Percentiles rank a stretch among this genome's conserved stretches.
Conservation (phyloP, 257 asterid species). For the Haberlea rhodopensis region DNA sequence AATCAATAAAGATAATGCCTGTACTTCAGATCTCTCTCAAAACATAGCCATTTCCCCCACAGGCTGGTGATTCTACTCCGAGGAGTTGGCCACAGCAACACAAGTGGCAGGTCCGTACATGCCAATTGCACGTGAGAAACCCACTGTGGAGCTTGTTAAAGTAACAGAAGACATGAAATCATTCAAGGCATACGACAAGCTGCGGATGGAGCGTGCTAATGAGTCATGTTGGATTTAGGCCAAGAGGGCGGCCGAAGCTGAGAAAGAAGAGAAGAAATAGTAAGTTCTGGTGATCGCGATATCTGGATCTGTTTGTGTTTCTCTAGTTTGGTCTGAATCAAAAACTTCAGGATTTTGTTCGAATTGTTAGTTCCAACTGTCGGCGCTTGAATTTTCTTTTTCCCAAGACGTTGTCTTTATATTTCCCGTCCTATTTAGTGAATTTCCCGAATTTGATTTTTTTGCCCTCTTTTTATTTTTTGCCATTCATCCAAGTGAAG, state of each 20-base stretch:
- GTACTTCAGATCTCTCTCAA: not conserved
- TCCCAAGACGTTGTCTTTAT: not conserved
- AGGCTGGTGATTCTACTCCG: constrained; percentile 77
- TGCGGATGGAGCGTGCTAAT: constrained; percentile 67
- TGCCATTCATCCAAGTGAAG: not conserved
- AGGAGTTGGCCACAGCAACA: constrained; percentile 70
- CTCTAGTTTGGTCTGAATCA: constrained; percentile 16
- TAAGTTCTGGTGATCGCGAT: constrained; percentile 15
- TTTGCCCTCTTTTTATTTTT: not conserved
- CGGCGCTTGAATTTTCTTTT: constrained; percentile 21
- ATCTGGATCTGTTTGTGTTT: constrained; percentile 25
- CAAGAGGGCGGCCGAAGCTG: constrained; percentile 93
- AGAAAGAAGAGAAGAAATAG: constrained; percentile 83
- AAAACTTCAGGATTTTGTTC: constrained; percentile 27
- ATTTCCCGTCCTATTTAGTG: not conserved
- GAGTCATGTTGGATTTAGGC: constrained; percentile 75
- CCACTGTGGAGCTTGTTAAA: constrained; percentile 63
- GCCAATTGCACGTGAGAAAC: constrained; percentile 67
- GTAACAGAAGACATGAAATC: constrained; percentile 65
- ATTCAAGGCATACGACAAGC: constrained; percentile 71
- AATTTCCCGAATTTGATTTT: not conserved
- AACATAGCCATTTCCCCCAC: not conserved
- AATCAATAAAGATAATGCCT: not conserved
- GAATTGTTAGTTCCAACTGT: constrained; percentile 4
- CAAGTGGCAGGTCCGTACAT: constrained; percentile 63